Evolutionary conservation across 345 rosid species (phyloP).

Genomic region (Eutrema japonicum): DNA sequence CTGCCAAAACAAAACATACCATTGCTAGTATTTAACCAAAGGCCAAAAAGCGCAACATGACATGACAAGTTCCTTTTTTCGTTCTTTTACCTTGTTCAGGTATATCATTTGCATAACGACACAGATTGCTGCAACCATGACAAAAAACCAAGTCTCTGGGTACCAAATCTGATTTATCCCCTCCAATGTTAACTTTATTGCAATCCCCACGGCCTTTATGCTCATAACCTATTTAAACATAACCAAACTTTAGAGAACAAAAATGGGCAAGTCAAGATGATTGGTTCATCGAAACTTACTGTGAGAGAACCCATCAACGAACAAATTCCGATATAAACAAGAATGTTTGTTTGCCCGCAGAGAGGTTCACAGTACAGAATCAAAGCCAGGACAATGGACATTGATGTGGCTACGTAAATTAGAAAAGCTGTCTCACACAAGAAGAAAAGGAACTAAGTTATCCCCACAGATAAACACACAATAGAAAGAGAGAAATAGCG

Average conservation of each 20-base stretch:
- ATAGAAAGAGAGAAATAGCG: background rate
- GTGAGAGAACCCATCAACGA: slow-evolving; percentile 85
- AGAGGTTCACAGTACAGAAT: slow-evolving; percentile 85
- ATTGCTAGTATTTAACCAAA: background rate
- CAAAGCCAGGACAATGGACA: slow-evolving; percentile 73
- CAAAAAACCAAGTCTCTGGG: slow-evolving; percentile 91
- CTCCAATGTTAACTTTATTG: slow-evolving; percentile 83
- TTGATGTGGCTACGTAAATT: slow-evolving; percentile 64
- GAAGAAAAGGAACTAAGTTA: slow-evolving; percentile 18
- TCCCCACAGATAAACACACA: background rate
- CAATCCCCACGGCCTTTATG: slow-evolving; percentile 95
- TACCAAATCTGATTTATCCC: slow-evolving; percentile 79
- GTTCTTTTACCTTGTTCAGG: slow-evolving; percentile 71
- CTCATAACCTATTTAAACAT: slow-evolving; percentile 68
- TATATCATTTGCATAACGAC: slow-evolving; percentile 87
- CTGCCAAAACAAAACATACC: slow-evolving; percentile 45
- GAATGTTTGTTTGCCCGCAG: slow-evolving; percentile 78
- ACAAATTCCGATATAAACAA: slow-evolving; percentile 88
- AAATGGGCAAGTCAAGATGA: background rate
- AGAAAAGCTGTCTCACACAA: slow-evolving; percentile 69
- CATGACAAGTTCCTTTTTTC: background rate
- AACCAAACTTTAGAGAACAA: background rate
- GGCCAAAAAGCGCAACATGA: background rate
- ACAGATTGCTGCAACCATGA: slow-evolving; percentile 81
- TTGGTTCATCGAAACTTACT: slow-evolving; percentile 43